Base-by-base conservation (phyloP, 2,329 filamentous ascomycete species). In the Kalmusia sp. region DNA sequence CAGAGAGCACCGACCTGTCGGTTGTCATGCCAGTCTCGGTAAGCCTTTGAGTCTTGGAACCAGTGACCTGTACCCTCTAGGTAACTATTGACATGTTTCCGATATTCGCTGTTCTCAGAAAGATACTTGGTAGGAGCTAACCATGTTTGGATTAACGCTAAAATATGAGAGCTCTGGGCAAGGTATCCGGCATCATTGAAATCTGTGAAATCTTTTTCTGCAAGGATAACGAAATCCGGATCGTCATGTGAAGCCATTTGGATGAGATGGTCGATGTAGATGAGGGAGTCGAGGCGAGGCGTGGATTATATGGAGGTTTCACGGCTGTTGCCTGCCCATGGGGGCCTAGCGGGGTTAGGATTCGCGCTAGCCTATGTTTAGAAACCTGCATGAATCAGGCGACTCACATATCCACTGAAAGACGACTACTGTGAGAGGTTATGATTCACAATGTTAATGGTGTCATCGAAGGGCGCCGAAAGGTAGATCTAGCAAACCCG, bases 191-290 rank as follows among this genome's bases (percentile, higher is more conserved):
- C 34, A 5, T 37, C 34, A 19, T 37, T 37, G 9, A 37, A 37
- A 15, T 37, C 34, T 14, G 8, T 15, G 3, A 52, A 54, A 37
- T 45, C 41, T 22, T 33, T n/a, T 3, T 9, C 11, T 6, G n/a
- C 30, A 8, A 22, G 8, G 12, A 24, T 15, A 25, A 17, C 28
- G 74, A 83, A 2, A 65, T 63, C 22, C n/a, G n/a, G 60, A 64
- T 71, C 87, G 92, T 40, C 92, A 96, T 73, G 79, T 96, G 39
- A 86, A 87, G 72, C 92, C 91, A 71, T 91, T 88, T 9, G 91
- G n/a, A 96, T 65, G 90, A 93, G 82, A 93, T 88, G 11, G 49
- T 63, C 6, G 57, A 59, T 41, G 52, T 6, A 28, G 27, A 6
- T 28, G 27, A n/a, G n/a, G n/a, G n/a, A n/a, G n/a, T n/a, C n/a